Conservation (phyloP, 2,329 filamentous ascomycete genomes). For the Acarospora socialis region DNA sequence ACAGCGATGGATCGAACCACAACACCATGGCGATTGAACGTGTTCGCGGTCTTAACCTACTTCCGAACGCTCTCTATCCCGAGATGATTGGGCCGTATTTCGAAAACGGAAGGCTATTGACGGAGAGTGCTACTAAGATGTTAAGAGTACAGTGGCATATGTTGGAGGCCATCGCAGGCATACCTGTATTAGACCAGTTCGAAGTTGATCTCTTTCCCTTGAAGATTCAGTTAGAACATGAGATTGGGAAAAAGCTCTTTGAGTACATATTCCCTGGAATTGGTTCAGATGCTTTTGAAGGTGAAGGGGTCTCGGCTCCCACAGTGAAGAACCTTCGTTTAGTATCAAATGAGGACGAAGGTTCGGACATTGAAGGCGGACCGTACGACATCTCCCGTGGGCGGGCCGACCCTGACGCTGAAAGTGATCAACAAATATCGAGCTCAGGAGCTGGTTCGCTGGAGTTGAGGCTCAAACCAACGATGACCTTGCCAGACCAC, state of each 20-base stretch:
- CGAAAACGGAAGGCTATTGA: constrained; percentile 38
- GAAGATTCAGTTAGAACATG: constrained; percentile 83
- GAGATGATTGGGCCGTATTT: constrained; percentile 88
- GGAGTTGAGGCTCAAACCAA: constrained; percentile 71
- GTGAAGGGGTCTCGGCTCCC: constrained; percentile 30
- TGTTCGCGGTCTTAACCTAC: constrained; percentile 75
- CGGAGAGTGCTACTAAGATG: constrained; percentile 62
- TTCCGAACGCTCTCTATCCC: constrained; percentile 83
- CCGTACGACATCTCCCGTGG: constrained; percentile 27
- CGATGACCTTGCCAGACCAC: constrained; percentile 44
- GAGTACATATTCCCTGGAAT: constrained; percentile 94
- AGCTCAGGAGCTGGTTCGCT: constrained; percentile 56
- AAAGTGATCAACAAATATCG: constrained; percentile 36
- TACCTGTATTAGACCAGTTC: constrained; percentile 93
- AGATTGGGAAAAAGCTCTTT: constrained; percentile 83
- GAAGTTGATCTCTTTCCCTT: constrained; percentile 88
- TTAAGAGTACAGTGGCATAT: constrained; percentile 93
- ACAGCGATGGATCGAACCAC: constrained; percentile 90
- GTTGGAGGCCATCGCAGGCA: constrained; percentile 94
- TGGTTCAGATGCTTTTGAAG: constrained; percentile 39
- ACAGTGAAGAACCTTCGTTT: constrained; percentile 30
- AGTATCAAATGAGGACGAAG: constrained; percentile 35
- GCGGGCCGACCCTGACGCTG: too few species aligned
- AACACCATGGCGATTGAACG: constrained; percentile 82
- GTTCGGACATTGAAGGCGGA: constrained; percentile 28